Base-by-base conservation (phyloP, 176 grass and related monocot species). In the Phragmites australis region DNA sequence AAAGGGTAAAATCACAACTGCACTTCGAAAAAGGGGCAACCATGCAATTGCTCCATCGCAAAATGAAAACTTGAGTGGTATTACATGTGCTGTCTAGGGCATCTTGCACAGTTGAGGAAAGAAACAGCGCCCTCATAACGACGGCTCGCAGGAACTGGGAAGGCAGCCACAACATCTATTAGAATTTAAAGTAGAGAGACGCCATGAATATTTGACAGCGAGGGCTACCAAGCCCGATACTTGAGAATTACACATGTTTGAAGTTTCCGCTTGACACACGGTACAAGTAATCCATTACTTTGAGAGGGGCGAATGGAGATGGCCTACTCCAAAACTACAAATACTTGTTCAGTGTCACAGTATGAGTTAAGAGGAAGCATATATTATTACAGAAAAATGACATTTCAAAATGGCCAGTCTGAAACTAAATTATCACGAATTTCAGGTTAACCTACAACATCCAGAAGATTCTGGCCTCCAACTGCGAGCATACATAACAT, bases 251-350 rank as follows among this genome's bases (percentile, higher is more conserved):
- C 26, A 25, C 25, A 46, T 29, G 39, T 6, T 10, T 23, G 59
- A 60, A 1, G 60, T 69, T 81, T 69, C 61, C 53, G 12, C 25
- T 75, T 27, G 81, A 16, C 60, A 75, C 44, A 44, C 16, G 55
- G 19, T 52, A 21, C 69, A 84, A 31, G 61, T 26, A 13, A 87
- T 88, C 14, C 81, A 19, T 74, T 68, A 14, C 52, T 75, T 80
- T 1, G 3, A 32, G 80, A n/a, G n/a, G n/a, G n/a, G n/a, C n/a
- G n/a, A n/a, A n/a, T n/a, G 37, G 42, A 12, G 8, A 60, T 0
- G 75, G 66, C 41, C 57, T 72, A 41, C 13, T 57, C 26, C 19
- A 13, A 8, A 67, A 72, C 12, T 49, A 41, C 73, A 49, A 14
- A 44, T 54, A 39, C 39, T 17, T 83, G 40, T 54, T 54, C 71